Evolutionary conservation across 2,329 filamentous ascomycete species (phyloP).

Genomic region (Furcasterigmium furcatum): DNA sequence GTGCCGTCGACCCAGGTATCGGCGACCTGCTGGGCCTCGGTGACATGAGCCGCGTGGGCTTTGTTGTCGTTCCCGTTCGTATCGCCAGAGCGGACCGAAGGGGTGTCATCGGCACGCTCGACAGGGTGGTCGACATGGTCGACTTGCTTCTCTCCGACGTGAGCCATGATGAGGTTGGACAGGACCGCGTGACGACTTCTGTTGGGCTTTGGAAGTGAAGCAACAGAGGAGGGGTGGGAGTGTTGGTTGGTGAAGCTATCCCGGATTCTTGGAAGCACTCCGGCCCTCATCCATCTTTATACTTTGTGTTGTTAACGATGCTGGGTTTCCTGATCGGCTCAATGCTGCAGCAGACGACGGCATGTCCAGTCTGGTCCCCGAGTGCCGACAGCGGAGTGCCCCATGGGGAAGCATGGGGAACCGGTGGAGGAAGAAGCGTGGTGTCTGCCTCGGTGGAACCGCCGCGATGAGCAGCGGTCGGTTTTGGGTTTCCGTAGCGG

Average conservation of each 20-base stretch:
- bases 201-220: too few species aligned
- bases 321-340: too few species aligned
- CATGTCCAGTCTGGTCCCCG: too few species aligned
- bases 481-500: too few species aligned
- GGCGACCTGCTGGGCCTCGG: not conserved
- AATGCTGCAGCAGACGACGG: too few species aligned
- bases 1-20: constrained; percentile 5
- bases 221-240: too few species aligned
- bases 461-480: not conserved
- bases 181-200: too few species aligned
- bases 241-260: too few species aligned
- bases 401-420: not conserved
- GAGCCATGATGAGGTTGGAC: not conserved
- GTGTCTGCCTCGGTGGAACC: not conserved
- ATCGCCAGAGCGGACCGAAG: not conserved
- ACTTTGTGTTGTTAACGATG: too few species aligned
- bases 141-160: not conserved
- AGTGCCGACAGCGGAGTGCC: not conserved
- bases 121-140: not conserved
- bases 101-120: not conserved
- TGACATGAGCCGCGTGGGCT: not conserved
- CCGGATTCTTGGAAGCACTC: too few species aligned
- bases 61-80: not conserved
- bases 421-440: not conserved
- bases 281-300: too few species aligned